Base-by-base conservation (phyloP, 345 rosid species). In the Lepidium didymum region DNA sequence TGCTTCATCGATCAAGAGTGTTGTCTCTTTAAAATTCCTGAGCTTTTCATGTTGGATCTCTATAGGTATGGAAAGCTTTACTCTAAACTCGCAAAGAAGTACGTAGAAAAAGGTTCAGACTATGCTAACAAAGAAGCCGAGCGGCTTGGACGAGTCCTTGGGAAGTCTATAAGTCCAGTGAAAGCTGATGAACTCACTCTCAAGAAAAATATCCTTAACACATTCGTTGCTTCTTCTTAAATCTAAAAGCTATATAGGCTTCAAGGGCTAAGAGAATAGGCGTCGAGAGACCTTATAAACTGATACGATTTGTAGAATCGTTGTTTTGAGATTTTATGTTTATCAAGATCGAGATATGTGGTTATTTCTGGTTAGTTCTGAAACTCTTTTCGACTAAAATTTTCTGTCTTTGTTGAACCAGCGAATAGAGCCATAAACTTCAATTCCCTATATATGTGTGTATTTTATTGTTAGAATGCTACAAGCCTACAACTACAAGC, bases 101-200 rank as follows among this genome's bases (percentile, higher is more conserved):
- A 75, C 70, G 60, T 91, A 81, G 96, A 81, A 27, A 95, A 89
- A 79, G 99, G 99, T 69, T 74, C 85, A 53, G 92, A 77, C 6
- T 89, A 85, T 72, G 87, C 84, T 46, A 84, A 71, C 80, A 95
- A 95, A 56, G 99, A 95, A 81, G 76, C 68, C 0, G 87, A 86
- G 72, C 75, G 97, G 73, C 85, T 95, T 63, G 85, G 82, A 35
- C 97, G 99, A 7, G 80, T 95, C 40, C 93, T 91, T 60, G 82
- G 88, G 7, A 89, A 91, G 99, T 79, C 99, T 3, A 84, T 95
- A 69, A 91, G 94, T 80, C 79, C 92, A 21, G 82, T 78, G 15
- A 93, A 93, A 81, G 92, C 86, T 12, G 98, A 90, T 41, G 96
- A 90, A 56, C 86, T 90, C 69, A 84, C 88, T 35, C 62, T 90